phyloP scores from a whole-genome alignment of 495 filamentous ascomycete species.

The Sordaria brevicollis region DNA sequence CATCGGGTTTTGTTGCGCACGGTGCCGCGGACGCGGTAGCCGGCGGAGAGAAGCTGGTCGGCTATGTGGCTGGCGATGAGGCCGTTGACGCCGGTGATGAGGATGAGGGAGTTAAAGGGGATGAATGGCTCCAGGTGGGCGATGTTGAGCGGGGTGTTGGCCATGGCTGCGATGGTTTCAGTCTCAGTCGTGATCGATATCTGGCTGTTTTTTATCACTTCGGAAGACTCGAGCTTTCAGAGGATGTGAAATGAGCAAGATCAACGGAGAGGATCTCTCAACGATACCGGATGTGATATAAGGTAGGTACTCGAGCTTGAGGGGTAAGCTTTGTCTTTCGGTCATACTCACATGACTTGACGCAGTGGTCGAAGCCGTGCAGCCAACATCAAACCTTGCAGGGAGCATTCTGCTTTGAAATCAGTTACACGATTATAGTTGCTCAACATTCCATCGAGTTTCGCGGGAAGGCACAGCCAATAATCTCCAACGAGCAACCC shows the following conservation, averaged over 20 bases:
- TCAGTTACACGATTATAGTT: neutral
- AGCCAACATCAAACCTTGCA: neutral
- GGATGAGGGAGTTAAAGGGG: conserved; percentile 16
- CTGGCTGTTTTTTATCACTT: conserved; percentile 1
- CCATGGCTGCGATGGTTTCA: neutral
- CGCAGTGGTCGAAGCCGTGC: neutral
- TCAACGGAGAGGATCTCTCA: neutral
- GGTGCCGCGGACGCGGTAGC: conserved; percentile 44
- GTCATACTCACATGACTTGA: neutral
- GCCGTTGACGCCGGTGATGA: conserved; percentile 50
- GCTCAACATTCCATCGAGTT: neutral
- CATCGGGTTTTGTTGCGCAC: conserved; percentile 31
- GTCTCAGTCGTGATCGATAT: neutral
- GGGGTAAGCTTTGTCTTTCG: neutral
- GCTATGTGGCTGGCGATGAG: conserved; percentile 43
- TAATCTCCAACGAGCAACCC: neutral
- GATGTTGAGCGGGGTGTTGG: neutral
- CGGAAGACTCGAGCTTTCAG: neutral
- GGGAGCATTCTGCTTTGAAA: neutral
- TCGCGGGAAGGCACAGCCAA: neutral
- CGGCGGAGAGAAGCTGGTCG: conserved; percentile 36
- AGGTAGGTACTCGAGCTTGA: neutral
- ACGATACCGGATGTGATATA: neutral
- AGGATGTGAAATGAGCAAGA: neutral
- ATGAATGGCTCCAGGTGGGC: conserved; percentile 9